Percentiles rank a stretch among this genome's conserved stretches.
Conservation (phyloP, 352 stramenopile species). For the Phytophthora megakarya region DNA sequence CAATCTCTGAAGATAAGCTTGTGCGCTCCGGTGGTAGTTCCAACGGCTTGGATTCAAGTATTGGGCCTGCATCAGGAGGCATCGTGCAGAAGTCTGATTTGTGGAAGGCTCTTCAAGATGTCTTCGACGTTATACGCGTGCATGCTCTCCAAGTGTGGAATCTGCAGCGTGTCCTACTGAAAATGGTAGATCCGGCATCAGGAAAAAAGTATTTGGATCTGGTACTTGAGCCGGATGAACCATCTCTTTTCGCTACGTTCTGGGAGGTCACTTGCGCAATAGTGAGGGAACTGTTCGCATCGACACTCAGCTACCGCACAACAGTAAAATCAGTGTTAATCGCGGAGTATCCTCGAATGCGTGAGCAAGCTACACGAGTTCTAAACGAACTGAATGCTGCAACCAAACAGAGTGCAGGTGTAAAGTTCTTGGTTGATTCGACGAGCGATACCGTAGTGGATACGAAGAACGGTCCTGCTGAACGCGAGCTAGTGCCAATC, state of each 20-base stretch:
- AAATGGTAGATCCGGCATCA: conserved; percentile 62
- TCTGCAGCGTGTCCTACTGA: conserved; percentile 83
- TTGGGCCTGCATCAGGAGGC: conserved; percentile 26
- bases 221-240: conserved; percentile 75
- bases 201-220: conserved; percentile 68
- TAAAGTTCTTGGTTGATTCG: conserved; percentile 33
- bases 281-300: conserved; percentile 68
- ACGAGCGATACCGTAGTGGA: background rate
- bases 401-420: conserved; percentile 45
- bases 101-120: conserved; percentile 82
- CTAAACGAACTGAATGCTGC: conserved; percentile 62
- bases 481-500: conserved; percentile 39
- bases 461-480: background rate
- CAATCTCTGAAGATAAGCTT: conserved; percentile 71
- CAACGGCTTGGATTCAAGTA: conserved; percentile 32
- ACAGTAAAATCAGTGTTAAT: conserved; percentile 77
- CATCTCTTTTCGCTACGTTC: conserved; percentile 82
- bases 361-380: conserved; percentile 69
- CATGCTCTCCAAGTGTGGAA: conserved; percentile 88
- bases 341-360: conserved; percentile 78
- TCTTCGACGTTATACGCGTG: conserved; percentile 71
- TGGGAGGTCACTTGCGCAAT: conserved; percentile 87
- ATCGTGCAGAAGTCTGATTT: conserved; percentile 69
- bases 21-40: conserved; percentile 29
- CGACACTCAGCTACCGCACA: conserved; percentile 60